phyloP scores from a whole-genome alignment of 306 rosid genomes.

The Betula pendula region DNA sequence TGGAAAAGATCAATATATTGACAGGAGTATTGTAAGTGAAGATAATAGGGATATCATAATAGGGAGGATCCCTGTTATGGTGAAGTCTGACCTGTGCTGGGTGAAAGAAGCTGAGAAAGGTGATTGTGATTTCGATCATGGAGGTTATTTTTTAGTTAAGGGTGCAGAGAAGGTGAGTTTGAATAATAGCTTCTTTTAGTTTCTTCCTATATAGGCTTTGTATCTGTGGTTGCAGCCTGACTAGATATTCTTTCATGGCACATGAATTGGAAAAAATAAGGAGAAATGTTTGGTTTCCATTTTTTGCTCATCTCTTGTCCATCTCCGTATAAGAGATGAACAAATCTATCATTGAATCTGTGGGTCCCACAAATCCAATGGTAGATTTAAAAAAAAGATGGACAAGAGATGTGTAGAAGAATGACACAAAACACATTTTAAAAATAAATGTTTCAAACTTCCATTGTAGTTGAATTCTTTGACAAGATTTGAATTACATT shows the following conservation, averaged over 20 bases:
- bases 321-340: no score
- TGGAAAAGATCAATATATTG: conserved; percentile 62
- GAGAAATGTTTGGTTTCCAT: no score
- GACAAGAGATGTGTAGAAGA: no score
- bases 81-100: conserved; percentile 86
- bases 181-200: background rate
- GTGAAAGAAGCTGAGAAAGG: conserved; percentile 68
- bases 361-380: no score
- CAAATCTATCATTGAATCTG: no score
- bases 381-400: no score
- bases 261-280: background rate
- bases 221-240: background rate
- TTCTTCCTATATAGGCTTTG: background rate
- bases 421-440: no score
- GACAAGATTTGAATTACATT: no score
- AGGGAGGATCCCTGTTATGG: conserved; percentile 93
- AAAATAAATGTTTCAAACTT: no score
- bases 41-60: conserved; percentile 58
- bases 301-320: no score
- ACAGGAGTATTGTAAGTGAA: conserved; percentile 28
- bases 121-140: conserved; percentile 87
- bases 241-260: background rate
- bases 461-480: no score
- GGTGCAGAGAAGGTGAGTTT: conserved; percentile 89
- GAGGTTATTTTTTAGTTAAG: conserved; percentile 88